Evolutionary conservation across 2,329 filamentous ascomycete species (phyloP), one percentile per base, ranked within the genome.

Genomic region (Incumbomyces lentus): DNA sequence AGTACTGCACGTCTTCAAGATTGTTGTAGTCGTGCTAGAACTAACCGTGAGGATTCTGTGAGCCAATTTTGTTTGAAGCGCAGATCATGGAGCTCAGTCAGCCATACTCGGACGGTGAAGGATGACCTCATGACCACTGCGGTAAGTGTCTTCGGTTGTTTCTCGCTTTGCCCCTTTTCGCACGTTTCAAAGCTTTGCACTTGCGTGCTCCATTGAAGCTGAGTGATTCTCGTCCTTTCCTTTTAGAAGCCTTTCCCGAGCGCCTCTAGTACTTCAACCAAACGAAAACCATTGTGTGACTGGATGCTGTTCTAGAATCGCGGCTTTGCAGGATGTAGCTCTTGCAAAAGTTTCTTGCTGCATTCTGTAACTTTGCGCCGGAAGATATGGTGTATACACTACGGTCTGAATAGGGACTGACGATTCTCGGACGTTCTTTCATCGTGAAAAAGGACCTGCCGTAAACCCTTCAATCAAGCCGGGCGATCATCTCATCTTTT

Each of bases 401-500:
- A 22, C 37, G 37, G 40, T 40, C 34, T 39, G 38, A 44, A 43
- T 26, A 37, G 32, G 32, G 32, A 14, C 44, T 42, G 53, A 59
- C 56, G 61, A 60, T 59, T 62, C 60, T 57, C 57, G 57, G 62
- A 62, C 58, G 63, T 62, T 58, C 55, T 66, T 58, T 59, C 54
- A 59, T 67, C 62, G 56, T 64, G 22, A 55, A 26, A 62, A 50
- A 56, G 56, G 55, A 51, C 37, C 33, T 53, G 51, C 52, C 51
- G 52, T 39, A 48, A 51, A 60, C 60, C 59, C 63, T 68, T 89
- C 84, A 98, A 71, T 98, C 92, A 68, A 98, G 75, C 68, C 89
- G 87, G 49, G 92, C 92, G 72, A 95, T 86, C 92, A 98, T 96
- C 66, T 95, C 87, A 61, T 92, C 84, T 74, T 88, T 94, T 61